A percentile compares a stretch with the other conserved stretches of the same genome.
Conservation (phyloP, 768 basidiomycete species). For the Termitomyces sp. region DNA sequence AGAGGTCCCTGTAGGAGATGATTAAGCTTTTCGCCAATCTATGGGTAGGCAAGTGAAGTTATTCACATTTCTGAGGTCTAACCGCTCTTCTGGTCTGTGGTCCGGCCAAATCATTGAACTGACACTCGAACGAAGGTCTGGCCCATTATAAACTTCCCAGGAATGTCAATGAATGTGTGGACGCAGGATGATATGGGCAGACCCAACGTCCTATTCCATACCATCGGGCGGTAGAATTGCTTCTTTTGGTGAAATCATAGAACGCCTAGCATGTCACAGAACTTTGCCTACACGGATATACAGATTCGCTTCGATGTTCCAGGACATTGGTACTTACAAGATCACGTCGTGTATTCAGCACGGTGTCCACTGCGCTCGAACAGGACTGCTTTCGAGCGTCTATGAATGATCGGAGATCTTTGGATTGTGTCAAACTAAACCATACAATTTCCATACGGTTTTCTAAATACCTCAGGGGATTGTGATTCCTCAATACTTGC, state of each 20-base stretch:
- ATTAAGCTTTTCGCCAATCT: constrained; percentile 39
- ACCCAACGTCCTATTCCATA: not conserved
- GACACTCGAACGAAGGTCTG: not conserved
- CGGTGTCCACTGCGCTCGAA: not conserved
- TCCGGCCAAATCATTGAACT: not conserved
- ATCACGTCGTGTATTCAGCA: not conserved
- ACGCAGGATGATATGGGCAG: not conserved
- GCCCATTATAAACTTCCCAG: not conserved
- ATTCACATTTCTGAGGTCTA: not conserved
- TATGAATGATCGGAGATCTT: not conserved
- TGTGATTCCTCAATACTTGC: no score
- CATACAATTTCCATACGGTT: not conserved
- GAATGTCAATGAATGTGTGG: constrained; percentile 1
- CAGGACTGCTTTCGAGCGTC: not conserved
- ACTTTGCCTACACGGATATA: not conserved
- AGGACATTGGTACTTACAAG: not conserved
- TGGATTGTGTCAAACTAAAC: not conserved
- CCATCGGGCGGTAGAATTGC: not conserved
- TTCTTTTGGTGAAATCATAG: not conserved
- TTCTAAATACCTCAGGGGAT: not conserved
- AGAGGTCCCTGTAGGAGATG: constrained; percentile 91
- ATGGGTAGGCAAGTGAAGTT: not conserved
- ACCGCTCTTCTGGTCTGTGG: not conserved
- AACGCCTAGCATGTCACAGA: not conserved
- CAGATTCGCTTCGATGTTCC: not conserved